A percentile compares a stretch with the other conserved stretches of the same genome.
These are phyloP conservation scores for Pyrenula aspistea DNA, from an alignment of 495 filamentous ascomycete genomes.

Conservation along the genomic window DNA sequence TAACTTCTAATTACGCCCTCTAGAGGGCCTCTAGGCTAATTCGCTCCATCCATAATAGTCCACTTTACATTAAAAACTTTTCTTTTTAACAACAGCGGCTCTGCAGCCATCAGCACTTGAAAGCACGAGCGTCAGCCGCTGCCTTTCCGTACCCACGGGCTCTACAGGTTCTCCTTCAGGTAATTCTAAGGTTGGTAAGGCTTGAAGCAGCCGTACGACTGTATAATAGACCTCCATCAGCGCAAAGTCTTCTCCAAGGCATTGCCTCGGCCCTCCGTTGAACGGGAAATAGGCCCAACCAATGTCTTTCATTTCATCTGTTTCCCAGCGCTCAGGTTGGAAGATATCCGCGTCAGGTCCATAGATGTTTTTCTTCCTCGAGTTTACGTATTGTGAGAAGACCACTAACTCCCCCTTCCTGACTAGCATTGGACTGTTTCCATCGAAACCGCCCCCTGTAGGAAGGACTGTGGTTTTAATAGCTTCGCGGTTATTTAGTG, in stretches of 20 bases:
- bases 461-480: constrained; percentile 60
- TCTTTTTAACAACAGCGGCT: background rate
- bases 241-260: constrained; percentile 27
- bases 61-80: background rate
- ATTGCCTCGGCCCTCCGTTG: constrained; percentile 42
- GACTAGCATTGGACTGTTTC: constrained; percentile 48
- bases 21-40: background rate
- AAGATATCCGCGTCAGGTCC: constrained; percentile 37
- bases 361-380: constrained; percentile 42
- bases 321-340: constrained; percentile 55
- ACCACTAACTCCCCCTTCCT: constrained; percentile 34
- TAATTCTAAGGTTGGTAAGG: constrained; percentile 16
- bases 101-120: constrained; percentile 19
- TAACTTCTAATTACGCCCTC: background rate
- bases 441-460: constrained; percentile 57
- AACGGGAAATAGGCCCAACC: constrained; percentile 58
- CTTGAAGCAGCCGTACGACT: constrained; percentile 21
- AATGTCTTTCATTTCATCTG: constrained; percentile 9
- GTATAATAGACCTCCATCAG: constrained; percentile 25
- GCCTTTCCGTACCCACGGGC: constrained; percentile 16
- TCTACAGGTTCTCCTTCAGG: constrained; percentile 8
- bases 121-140: constrained; percentile 17
- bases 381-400: constrained; percentile 13
- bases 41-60: background rate
- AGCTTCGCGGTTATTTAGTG: constrained; percentile 60